Conservation (phyloP, 1,284 basidiomycete species). For the Ceratobasidium papillatum region DNA sequence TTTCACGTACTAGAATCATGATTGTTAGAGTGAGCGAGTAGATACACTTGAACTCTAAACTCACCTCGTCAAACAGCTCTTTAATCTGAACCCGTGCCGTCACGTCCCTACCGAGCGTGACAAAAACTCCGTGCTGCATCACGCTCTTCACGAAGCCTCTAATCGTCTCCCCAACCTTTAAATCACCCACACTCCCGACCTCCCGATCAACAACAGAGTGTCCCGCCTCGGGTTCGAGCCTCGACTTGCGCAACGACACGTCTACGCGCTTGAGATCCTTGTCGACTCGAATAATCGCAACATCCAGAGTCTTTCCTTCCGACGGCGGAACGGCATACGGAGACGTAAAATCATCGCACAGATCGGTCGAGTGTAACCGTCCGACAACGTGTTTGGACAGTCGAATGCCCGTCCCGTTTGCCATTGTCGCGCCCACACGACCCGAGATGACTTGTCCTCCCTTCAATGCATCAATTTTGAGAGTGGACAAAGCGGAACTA, state of each 20-base stretch:
- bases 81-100: constrained; percentile 94
- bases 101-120: constrained; percentile 81
- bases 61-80: constrained; percentile 89
- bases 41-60: constrained; percentile 45
- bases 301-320: constrained; percentile 73
- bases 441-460: constrained; percentile 80
- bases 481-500: background rate
- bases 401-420: constrained; percentile 77
- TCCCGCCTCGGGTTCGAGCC: constrained; percentile 62
- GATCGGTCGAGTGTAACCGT: constrained; percentile 80
- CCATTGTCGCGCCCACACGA: constrained; percentile 69
- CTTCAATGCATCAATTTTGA: constrained; percentile 52
- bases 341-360: constrained; percentile 73
- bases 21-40: constrained; percentile 19
- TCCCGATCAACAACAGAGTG: constrained; percentile 73
- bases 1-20: constrained; percentile 77
- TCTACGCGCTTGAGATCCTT: constrained; percentile 70
- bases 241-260: constrained; percentile 81
- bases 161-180: constrained; percentile 77
- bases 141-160: constrained; percentile 92
- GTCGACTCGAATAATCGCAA: constrained; percentile 75
- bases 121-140: constrained; percentile 89
- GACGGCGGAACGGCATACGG: constrained; percentile 64
- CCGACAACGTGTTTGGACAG: constrained; percentile 75
- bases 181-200: constrained; percentile 67